These are phyloP conservation scores for Pseudotulostoma volvatum DNA, from an alignment of 495 filamentous ascomycete species.

Conservation along the genomic window DNA sequence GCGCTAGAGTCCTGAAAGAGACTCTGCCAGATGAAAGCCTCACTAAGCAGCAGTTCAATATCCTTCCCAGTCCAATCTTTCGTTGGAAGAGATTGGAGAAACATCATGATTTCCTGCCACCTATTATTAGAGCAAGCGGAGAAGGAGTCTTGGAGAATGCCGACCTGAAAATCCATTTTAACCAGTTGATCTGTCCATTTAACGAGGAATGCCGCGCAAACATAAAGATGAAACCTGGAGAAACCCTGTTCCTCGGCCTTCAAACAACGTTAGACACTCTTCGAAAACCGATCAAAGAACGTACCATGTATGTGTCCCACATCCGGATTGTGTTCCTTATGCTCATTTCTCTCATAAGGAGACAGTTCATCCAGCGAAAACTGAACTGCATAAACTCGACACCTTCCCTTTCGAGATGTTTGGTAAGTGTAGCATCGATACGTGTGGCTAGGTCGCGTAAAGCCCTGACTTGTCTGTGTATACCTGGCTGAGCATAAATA, in stretches of 20 bases:
- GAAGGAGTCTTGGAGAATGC: background rate
- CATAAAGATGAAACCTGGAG: slow-evolving; percentile 93
- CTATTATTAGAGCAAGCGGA: background rate
- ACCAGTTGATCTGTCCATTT: slow-evolving; percentile 92
- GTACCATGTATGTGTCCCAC: slow-evolving; percentile 98
- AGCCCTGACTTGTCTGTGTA: slow-evolving; percentile 80
- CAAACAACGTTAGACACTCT: background rate
- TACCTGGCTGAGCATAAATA: slow-evolving; percentile 91
- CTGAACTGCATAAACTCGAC: slow-evolving; percentile 99
- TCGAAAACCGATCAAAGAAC: slow-evolving; percentile 11
- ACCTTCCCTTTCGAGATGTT: slow-evolving; percentile 73
- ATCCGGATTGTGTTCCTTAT: slow-evolving; percentile 92
- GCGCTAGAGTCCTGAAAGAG: slow-evolving; percentile 78
- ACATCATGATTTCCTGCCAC: slow-evolving; percentile 91
- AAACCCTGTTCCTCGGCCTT: slow-evolving; percentile 97
- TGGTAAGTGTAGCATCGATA: slow-evolving; percentile 72
- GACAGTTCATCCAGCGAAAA: slow-evolving; percentile 98
- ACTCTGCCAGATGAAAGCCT: slow-evolving; percentile 93
- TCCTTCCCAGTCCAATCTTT: slow-evolving; percentile 94
- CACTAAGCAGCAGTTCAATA: slow-evolving; percentile 84
- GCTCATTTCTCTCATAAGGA: slow-evolving; percentile 92
- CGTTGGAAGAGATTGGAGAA: slow-evolving; percentile 89
- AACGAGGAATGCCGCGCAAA: slow-evolving; percentile 95
- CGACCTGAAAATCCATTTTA: slow-evolving; percentile 78
- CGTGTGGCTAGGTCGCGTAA: slow-evolving; percentile 76